Evolutionary conservation across 352 stramenopile species (phyloP).

Genomic region (Pythium pectinolyticum): DNA sequence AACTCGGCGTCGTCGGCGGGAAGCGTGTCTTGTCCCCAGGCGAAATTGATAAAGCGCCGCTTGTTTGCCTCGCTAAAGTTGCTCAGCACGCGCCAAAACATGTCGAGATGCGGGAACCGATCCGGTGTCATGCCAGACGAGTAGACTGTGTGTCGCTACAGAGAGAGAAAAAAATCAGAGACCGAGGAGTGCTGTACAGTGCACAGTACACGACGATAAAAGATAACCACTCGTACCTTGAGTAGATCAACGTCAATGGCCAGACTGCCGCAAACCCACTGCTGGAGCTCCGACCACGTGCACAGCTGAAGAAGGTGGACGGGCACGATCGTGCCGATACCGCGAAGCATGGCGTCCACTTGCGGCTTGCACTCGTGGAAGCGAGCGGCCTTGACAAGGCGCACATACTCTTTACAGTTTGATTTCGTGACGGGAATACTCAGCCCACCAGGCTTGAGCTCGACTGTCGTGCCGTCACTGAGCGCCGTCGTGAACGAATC

Average conservation of each 20-base stretch:
- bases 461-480: slow-evolving; percentile 63
- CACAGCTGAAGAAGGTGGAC: slow-evolving; percentile 70
- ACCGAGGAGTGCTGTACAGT: neutral
- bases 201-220: neutral
- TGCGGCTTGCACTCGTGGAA: slow-evolving; percentile 76
- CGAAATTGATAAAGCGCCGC: slow-evolving; percentile 83
- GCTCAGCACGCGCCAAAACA: slow-evolving; percentile 71
- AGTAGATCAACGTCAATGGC: slow-evolving; percentile 72
- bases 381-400: slow-evolving; percentile 55
- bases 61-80: slow-evolving; percentile 75
- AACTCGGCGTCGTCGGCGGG: slow-evolving; percentile 80
- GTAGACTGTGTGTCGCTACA: slow-evolving; percentile 71
- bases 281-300: slow-evolving; percentile 75
- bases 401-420: slow-evolving; percentile 75
- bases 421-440: slow-evolving; percentile 59
- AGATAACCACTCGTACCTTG: slow-evolving; percentile 37
- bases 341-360: slow-evolving; percentile 71
- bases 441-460: slow-evolving; percentile 52
- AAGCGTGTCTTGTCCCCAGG: slow-evolving; percentile 80
- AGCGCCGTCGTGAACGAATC: slow-evolving; percentile 75
- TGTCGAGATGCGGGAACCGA: slow-evolving; percentile 68
- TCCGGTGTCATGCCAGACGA: slow-evolving; percentile 75
- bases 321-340: slow-evolving; percentile 69
- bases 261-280: slow-evolving; percentile 79
- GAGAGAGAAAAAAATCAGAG: slow-evolving; percentile 9